Evolutionary conservation across 108 stramenopile species (phyloP).

Genomic region (Chaetoceros muelleri): DNA sequence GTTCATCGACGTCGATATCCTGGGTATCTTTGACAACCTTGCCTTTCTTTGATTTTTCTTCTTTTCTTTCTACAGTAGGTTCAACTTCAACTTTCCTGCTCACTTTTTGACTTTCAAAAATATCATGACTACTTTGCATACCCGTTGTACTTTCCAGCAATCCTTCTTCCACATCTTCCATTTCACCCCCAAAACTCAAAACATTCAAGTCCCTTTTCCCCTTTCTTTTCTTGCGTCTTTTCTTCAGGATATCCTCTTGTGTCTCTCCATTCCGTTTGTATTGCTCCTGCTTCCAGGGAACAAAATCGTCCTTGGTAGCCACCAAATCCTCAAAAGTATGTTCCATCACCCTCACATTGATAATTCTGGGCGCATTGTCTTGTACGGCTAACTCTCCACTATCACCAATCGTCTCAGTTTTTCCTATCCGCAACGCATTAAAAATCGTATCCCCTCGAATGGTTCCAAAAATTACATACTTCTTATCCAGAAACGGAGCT

Average conservation of each 20-base stretch:
- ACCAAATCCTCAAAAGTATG: constrained; percentile 81
- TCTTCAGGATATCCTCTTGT: constrained; percentile 19
- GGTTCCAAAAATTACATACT: constrained; percentile 90
- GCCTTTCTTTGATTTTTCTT: constrained; percentile 5
- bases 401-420: constrained; percentile 46
- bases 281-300: constrained; percentile 51
- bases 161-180: constrained; percentile 39
- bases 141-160: constrained; percentile 5
- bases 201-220: constrained; percentile 75
- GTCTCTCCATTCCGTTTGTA: constrained; percentile 8
- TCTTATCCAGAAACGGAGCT: constrained; percentile 74
- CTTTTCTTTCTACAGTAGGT: constrained; percentile 10
- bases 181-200: constrained; percentile 80
- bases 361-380: constrained; percentile 50
- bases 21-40: not conserved
- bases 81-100: constrained; percentile 23
- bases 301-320: constrained; percentile 26
- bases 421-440: constrained; percentile 87
- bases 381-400: constrained; percentile 28
- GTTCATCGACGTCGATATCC: not conserved
- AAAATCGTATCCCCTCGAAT: constrained; percentile 86
- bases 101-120: constrained; percentile 31
- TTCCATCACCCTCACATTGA: constrained; percentile 61
- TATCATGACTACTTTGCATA: constrained; percentile 60
- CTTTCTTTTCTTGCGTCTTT: constrained; percentile 46